Evolutionary conservation across 306 rosid genomes (phyloP).

Genomic region (Fragaria vesca): DNA sequence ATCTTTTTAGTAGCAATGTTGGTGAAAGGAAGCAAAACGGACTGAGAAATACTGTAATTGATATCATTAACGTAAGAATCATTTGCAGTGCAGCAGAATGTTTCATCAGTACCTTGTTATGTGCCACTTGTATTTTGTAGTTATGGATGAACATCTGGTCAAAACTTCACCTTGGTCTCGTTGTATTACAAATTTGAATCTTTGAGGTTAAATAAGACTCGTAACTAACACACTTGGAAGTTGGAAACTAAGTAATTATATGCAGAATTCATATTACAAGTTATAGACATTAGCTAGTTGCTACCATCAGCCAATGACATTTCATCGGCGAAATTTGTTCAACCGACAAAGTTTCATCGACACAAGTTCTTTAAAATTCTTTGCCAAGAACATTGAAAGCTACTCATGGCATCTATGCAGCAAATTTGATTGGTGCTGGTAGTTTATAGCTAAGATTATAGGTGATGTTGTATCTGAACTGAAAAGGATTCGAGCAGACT

Average conservation of each 20-base stretch:
- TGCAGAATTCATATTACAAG: not conserved
- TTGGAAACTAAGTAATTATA: not conserved
- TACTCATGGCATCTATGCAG: too few relatives aligned
- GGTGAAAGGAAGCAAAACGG: not conserved
- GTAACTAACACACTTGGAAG: not conserved
- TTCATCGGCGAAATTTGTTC: too few relatives aligned
- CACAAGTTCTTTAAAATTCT: too few relatives aligned
- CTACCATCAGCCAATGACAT: too few relatives aligned
- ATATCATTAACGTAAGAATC: not conserved
- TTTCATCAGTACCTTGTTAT: not conserved
- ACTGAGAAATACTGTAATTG: slow-evolving; percentile 7
- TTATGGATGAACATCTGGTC: not conserved
- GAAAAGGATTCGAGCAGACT: not conserved
- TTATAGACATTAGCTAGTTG: not conserved
- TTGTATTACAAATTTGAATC: not conserved
- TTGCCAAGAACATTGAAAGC: too few relatives aligned
- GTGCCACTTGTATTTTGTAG: not conserved
- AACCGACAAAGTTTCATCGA: too few relatives aligned
- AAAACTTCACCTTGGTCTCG: not conserved
- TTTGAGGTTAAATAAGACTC: not conserved
- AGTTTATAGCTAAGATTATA: too few relatives aligned
- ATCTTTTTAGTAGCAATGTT: not conserved
- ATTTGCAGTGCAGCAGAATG: not conserved
- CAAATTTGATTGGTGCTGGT: too few relatives aligned
- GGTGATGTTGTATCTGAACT: not conserved